Conservation (phyloP, 352 stramenopile genomes). For the Phytophthora boehmeriae region DNA sequence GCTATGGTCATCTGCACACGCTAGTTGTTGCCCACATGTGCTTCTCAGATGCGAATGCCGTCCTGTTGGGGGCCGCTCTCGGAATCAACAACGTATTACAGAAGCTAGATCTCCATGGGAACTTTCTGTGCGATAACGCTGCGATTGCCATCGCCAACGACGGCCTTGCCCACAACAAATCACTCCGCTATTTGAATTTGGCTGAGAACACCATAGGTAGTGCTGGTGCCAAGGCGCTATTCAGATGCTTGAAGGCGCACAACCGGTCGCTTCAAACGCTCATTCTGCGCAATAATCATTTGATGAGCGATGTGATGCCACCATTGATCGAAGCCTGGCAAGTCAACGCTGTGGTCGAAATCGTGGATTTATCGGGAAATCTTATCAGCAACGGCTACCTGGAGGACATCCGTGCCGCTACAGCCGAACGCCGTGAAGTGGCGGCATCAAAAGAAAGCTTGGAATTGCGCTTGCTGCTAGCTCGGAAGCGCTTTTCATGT, state of each 20-base stretch:
- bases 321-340: constrained; percentile 38
- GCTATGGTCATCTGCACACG: constrained; percentile 59
- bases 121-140: constrained; percentile 49
- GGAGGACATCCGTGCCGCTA: constrained; percentile 22
- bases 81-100: constrained; percentile 63
- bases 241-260: constrained; percentile 34
- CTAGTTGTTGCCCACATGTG: constrained; percentile 50
- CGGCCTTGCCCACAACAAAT: constrained; percentile 48
- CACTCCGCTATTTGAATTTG: constrained; percentile 60
- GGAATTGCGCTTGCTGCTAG: constrained; percentile 55
- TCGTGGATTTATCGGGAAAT: constrained; percentile 61
- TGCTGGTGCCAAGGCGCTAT: constrained; percentile 51
- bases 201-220: constrained; percentile 66
- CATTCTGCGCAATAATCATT: constrained; percentile 65
- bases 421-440: constrained; percentile 36
- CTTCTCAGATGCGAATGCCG: constrained; percentile 45
- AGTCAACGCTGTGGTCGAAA: constrained; percentile 45
- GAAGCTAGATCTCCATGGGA: constrained; percentile 65
- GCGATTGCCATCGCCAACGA: constrained; percentile 42
- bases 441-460: constrained; percentile 24
- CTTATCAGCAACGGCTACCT: constrained; percentile 56
- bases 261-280: constrained; percentile 55
- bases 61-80: constrained; percentile 47
- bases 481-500: constrained; percentile 40
- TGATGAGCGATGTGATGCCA: constrained; percentile 58